These are phyloP conservation scores for Tolypocladium amazonense DNA, from an alignment of 2,329 filamentous ascomycete genomes.

Conservation along the genomic window DNA sequence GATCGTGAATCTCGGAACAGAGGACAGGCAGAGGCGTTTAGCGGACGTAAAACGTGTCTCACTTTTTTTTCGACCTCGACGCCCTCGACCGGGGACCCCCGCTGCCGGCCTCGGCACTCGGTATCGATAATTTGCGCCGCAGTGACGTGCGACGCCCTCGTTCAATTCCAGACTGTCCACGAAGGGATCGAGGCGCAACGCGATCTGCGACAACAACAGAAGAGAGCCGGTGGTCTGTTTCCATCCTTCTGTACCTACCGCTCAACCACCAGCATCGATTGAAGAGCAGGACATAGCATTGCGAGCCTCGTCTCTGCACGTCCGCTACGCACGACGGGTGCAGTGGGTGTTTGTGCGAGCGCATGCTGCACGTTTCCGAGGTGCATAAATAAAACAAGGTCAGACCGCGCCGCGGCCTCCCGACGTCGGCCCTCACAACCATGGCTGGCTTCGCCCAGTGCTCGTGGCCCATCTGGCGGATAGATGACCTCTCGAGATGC, in stretches of 20 bases:
- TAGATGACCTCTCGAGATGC: constrained; percentile 54
- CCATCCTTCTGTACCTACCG: background rate
- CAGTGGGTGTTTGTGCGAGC: background rate
- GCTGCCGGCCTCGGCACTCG: background rate
- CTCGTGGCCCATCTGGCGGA: constrained; percentile 47
- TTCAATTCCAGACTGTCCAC: background rate
- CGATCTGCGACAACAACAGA: constrained; percentile 3
- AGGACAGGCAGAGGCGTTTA: background rate
- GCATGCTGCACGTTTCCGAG: background rate
- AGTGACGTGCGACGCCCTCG: background rate
- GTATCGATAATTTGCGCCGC: background rate
- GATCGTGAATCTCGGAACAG: background rate
- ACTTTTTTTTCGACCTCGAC: background rate
- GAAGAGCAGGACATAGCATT: background rate
- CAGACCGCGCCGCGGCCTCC: background rate
- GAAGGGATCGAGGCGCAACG: background rate
- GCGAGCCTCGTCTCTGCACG: background rate
- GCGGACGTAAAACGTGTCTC: background rate
- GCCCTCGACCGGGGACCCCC: background rate
- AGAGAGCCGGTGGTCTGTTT: background rate
- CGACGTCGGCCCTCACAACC: constrained; percentile 14
- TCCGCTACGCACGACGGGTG: background rate
- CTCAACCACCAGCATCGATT: background rate
- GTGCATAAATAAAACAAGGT: background rate
- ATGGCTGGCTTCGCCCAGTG: constrained; percentile 42